Base-by-base conservation (phyloP, 106 monocot genomes). In the Chionographis japonica region DNA sequence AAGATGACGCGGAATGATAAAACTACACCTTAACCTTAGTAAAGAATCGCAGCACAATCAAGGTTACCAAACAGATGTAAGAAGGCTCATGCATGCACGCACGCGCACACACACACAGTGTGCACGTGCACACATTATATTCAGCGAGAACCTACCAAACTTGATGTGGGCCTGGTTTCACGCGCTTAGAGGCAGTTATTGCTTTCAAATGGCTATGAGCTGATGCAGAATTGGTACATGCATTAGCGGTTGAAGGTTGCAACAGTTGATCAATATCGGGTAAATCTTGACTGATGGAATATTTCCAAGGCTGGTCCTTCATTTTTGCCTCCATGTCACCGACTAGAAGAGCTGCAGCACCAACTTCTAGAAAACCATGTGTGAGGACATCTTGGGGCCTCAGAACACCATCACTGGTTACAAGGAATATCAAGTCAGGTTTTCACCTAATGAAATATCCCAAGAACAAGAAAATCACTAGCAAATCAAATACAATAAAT, bases 311-410 rank as follows among this genome's bases (percentile, higher is more conserved):
- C 13, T 77, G 79, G 2, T 80, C 80, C 52, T 80, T 84, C 43
- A 77, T 49, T 57, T 80, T 84, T 39, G 86, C 58, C 64, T 92
- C 86, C 54, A 79, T 67, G 64, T 85, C 86, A 43, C 81, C 87
- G 10, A 93, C 40, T 67, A 98, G 65, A 86, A 98, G 83, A 80
- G 90, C 85, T 59, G 93, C 98, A 56, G 98, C 98, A 65, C 93
- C 98, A 65, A 84, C 90, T 83, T 98, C 98, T 49, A 90, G 60
- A 56, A 92, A 81, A 19, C 69, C 72, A 77, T 73, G 78, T 17
- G 50, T 65, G 52, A 15, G 67, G 52, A 79, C 58, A 71, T 90
- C 87, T 36, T 63, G 82, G 12, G 79, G 57, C 66, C 68, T 80
- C 57, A 54, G 39, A 73, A 68, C 37, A 71, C 70, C 70, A 68